Conservation (phyloP, 148 eudicot genomes). For the Silene uniflora region DNA sequence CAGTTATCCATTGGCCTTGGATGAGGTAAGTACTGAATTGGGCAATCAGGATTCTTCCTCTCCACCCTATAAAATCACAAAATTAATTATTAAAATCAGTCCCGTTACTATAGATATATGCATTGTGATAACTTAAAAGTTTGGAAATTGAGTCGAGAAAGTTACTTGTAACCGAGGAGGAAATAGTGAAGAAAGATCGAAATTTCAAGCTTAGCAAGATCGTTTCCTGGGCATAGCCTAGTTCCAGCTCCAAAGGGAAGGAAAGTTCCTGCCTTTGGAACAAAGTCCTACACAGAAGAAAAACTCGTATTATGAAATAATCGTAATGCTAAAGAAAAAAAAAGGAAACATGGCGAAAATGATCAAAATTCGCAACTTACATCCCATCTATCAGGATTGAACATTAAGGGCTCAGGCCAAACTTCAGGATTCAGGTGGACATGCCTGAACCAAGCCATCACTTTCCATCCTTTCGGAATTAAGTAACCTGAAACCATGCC, state of each 20-base stretch:
- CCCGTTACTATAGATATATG: background rate
- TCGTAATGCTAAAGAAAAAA: background rate
- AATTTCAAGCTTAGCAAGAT: constrained; percentile 89
- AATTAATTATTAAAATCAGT: background rate
- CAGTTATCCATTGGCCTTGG: constrained; percentile 86
- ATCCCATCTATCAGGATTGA: constrained; percentile 89
- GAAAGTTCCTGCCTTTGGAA: constrained; percentile 71
- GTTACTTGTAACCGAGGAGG: constrained; percentile 70
- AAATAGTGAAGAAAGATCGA: constrained; percentile 83
- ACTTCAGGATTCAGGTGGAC: constrained; percentile 64
- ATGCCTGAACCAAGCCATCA: constrained; percentile 70
- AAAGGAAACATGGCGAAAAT: background rate
- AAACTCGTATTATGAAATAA: background rate
- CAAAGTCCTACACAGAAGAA: constrained; percentile 34
- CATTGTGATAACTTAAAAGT: background rate
- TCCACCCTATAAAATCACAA: constrained; percentile 51
- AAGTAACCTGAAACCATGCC: constrained; percentile 49
- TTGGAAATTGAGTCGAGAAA: background rate
- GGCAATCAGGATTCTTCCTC: constrained; percentile 48
- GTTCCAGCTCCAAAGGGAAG: constrained; percentile 85
- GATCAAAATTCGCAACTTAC: constrained; percentile 42
- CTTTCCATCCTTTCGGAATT: constrained; percentile 92
- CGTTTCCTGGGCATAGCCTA: constrained; percentile 87
- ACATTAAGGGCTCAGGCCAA: constrained; percentile 60
- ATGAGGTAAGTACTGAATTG: constrained; percentile 60